Percentiles rank a stretch among this genome's conserved stretches.
phyloP scores from a whole-genome alignment of 164 flowering plant genomes.

The Dillenia turbinata region DNA sequence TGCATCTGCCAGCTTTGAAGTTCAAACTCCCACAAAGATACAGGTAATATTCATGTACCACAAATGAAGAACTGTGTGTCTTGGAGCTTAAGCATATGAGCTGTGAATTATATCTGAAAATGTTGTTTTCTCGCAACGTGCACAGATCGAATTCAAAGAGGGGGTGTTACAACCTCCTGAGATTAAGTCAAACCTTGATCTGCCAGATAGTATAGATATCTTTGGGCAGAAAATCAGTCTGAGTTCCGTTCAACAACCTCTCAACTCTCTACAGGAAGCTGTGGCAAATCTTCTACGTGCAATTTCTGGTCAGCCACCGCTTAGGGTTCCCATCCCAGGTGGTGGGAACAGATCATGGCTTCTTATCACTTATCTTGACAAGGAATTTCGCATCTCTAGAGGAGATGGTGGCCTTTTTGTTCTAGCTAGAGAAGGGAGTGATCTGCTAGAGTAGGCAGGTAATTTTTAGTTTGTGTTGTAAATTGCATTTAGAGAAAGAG shows the following conservation, averaged over 20 bases:
- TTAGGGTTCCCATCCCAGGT: constrained; percentile 77
- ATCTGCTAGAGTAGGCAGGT: constrained; percentile 45
- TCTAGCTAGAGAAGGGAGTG: constrained; percentile 87
- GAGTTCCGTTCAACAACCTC: constrained; percentile 53
- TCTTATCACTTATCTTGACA: constrained; percentile 74
- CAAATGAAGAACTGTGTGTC: too few relatives aligned
- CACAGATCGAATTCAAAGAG: constrained; percentile 87
- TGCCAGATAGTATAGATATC: constrained; percentile 65
- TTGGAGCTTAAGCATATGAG: too few relatives aligned
- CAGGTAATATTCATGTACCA: constrained; percentile 44
- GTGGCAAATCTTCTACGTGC: constrained; percentile 54
- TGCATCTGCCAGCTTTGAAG: constrained; percentile 86
- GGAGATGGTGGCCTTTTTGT: constrained; percentile 98
- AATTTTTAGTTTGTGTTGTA: neutral
- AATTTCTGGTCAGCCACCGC: constrained; percentile 81
- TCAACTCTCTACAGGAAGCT: constrained; percentile 61
- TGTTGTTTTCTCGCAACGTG: neutral
- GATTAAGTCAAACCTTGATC: constrained; percentile 56
- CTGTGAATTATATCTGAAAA: too few relatives aligned
- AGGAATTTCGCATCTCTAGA: constrained; percentile 81
- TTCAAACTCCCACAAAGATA: constrained; percentile 81
- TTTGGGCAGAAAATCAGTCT: constrained; percentile 77
- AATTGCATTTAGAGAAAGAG: too few relatives aligned
- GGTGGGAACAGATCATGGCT: constrained; percentile 76
- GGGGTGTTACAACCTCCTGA: constrained; percentile 80